Percentiles rank a stretch among this genome's conserved stretches.
Evolutionary conservation across 2,329 filamentous ascomycete species (phyloP).

Genomic region (Coccinonectria pachysandricola): DNA sequence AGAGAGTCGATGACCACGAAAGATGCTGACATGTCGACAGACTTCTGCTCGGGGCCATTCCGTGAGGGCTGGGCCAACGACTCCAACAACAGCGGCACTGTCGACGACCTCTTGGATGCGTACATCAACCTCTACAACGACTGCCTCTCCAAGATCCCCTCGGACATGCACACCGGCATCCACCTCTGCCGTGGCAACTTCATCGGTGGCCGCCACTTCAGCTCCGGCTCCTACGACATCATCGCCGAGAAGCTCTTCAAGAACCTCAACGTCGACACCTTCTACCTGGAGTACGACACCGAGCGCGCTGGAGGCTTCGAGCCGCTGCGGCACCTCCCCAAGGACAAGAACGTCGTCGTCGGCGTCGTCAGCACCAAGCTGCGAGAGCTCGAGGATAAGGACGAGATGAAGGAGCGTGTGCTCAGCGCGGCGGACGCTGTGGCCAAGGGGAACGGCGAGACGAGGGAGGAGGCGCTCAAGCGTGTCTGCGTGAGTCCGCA

Average conservation of each 20-base stretch:
- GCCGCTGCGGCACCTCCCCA: constrained; percentile 50
- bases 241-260: constrained; percentile 58
- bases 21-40: constrained; percentile 25
- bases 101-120: constrained; percentile 60
- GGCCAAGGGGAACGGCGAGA: constrained; percentile 55
- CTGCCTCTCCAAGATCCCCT: constrained; percentile 49
- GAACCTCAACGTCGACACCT: constrained; percentile 53
- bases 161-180: constrained; percentile 66
- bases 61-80: constrained; percentile 59
- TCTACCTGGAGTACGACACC: constrained; percentile 62
- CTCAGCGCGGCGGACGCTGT: constrained; percentile 56
- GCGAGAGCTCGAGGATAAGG: constrained; percentile 50
- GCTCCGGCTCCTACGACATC: constrained; percentile 55
- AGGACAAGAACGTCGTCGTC: constrained; percentile 52
- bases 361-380: constrained; percentile 56
- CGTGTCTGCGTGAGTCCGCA: constrained; percentile 60
- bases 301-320: constrained; percentile 55
- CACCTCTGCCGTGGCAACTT: constrained; percentile 66
- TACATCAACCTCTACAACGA: constrained; percentile 74
- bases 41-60: constrained; percentile 67
- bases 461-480: constrained; percentile 55
- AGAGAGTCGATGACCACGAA: rapidly evolving
- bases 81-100: constrained; percentile 53
- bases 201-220: constrained; percentile 54
- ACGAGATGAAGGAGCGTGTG: constrained; percentile 50